phyloP scores from a whole-genome alignment of 2,329 filamentous ascomycete species.

The Neonectria magnoliae region DNA sequence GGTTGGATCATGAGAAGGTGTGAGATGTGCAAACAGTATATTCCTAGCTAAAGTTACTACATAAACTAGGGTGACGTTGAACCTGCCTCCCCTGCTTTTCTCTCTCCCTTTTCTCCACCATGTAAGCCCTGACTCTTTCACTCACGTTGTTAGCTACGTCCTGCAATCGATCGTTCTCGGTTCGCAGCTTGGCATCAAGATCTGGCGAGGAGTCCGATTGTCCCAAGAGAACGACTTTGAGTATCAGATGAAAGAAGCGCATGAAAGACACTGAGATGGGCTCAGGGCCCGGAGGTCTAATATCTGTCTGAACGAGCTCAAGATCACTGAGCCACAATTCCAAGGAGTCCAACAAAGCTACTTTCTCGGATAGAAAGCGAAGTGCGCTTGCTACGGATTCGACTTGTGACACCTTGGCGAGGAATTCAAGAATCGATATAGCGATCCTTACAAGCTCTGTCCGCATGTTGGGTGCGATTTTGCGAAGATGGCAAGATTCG shows the following conservation, averaged over 20 bases:
- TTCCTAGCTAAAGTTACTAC: too few species aligned
- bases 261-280: slow-evolving; percentile 48
- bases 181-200: slow-evolving; percentile 40
- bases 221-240: slow-evolving; percentile 49
- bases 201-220: slow-evolving; percentile 44
- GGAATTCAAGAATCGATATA: slow-evolving; percentile 45
- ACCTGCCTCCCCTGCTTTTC: too few species aligned
- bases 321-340: slow-evolving; percentile 47
- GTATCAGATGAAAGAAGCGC: slow-evolving; percentile 47
- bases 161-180: slow-evolving; percentile 47
- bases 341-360: slow-evolving; percentile 44
- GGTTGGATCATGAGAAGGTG: too few species aligned
- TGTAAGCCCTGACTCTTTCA: slow-evolving; percentile 47
- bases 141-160: slow-evolving; percentile 41
- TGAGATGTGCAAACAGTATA: too few species aligned
- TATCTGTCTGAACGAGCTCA: slow-evolving; percentile 35
- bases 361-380: slow-evolving; percentile 44
- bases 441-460: slow-evolving; percentile 48
- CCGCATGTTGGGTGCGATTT: slow-evolving; percentile 50
- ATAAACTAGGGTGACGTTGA: too few species aligned
- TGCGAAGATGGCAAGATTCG: slow-evolving; percentile 40
- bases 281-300: slow-evolving; percentile 32
- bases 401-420: slow-evolving; percentile 43
- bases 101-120: too few species aligned
- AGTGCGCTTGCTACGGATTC: slow-evolving; percentile 36